A percentile compares a stretch with the other conserved stretches of the same genome.
Conservation (phyloP, 2,329 filamentous ascomycete genomes). For the Apiospora phragmitis region DNA sequence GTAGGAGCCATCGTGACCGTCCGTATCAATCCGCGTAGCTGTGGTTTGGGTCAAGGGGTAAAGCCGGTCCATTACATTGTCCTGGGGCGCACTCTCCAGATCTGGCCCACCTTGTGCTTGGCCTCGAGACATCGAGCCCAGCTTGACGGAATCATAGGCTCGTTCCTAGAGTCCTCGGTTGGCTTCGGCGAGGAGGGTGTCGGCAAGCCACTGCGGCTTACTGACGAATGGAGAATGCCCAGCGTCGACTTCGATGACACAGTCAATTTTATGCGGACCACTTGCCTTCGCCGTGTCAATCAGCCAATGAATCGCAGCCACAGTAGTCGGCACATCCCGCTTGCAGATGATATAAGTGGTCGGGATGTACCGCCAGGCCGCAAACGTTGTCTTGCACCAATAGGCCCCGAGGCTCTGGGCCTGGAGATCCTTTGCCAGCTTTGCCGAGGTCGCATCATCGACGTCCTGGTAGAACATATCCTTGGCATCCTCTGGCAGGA, state of each 20-base stretch:
- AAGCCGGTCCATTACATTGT: no score
- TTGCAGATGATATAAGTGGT: constrained; percentile 24
- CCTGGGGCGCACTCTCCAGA: no score
- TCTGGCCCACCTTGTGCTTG: no score
- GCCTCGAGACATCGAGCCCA: no score
- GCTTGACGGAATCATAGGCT: no score
- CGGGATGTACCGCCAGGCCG: constrained; percentile 26
- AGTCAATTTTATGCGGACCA: constrained; percentile 19
- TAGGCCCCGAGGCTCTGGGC: constrained; percentile 23
- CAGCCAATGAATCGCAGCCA: constrained; percentile 18
- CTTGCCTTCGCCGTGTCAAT: constrained; percentile 19
- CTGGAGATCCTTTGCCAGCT: constrained; percentile 20
- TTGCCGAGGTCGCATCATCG: constrained; percentile 18
- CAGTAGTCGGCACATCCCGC: constrained; percentile 16
- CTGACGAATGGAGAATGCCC: constrained; percentile 27
- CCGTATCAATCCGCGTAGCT: no score
- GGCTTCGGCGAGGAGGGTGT: constrained; percentile 20
- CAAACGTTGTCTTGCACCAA: constrained; percentile 24
- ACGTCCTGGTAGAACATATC: constrained; percentile 28
- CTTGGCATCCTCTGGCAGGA: constrained; percentile 23
- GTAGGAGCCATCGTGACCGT: no score
- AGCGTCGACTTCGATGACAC: constrained; percentile 21
- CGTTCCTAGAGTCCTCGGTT: not conserved
- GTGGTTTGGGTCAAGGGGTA: no score
- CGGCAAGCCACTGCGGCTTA: constrained; percentile 20